These are phyloP conservation scores for Multifurca ochricompacta DNA, from an alignment of 768 basidiomycete genomes.

Conservation along the genomic window DNA sequence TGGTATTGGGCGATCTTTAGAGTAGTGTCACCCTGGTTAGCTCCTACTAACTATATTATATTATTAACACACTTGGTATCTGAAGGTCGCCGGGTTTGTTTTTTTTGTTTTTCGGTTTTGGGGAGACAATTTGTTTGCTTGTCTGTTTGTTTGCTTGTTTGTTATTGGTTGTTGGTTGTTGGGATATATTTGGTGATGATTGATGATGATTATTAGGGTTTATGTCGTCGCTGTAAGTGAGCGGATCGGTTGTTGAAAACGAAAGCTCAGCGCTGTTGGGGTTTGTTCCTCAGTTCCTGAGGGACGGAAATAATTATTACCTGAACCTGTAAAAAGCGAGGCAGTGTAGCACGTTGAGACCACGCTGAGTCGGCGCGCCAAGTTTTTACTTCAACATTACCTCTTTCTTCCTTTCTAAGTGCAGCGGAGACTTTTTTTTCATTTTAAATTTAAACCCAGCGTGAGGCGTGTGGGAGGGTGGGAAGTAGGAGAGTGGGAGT, in stretches of 20 bases:
- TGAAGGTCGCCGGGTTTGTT: conserved; percentile 23
- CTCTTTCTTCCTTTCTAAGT: background rate
- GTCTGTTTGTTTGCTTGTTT: background rate
- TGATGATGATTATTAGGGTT: no score
- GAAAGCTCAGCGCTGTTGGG: conserved; percentile 15
- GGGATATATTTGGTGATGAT: conserved; percentile 4
- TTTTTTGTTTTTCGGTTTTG: no score
- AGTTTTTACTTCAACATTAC: background rate
- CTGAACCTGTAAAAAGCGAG: background rate
- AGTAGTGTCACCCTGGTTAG: conserved; percentile 1
- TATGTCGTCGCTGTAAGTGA: conserved; percentile 8
- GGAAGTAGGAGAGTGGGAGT: background rate
- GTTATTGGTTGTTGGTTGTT: conserved; percentile 7
- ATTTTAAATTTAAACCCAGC: conserved; percentile 16
- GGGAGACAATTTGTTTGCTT: conserved; percentile 11
- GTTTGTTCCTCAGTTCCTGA: no score
- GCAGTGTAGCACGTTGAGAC: conserved; percentile 13
- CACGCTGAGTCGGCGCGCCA: conserved; percentile 15
- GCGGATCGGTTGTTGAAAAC: conserved; percentile 14
- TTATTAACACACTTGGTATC: no score
- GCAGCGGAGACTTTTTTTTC: background rate
- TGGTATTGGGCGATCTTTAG: conserved; percentile 22
- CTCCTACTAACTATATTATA: conserved; percentile 7
- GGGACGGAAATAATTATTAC: no score
- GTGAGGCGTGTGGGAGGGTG: background rate